Evolutionary conservation across 1,139 yeast genomes (phyloP), one percentile per base, ranked within the genome.

Genomic region (Pichia terricola): DNA sequence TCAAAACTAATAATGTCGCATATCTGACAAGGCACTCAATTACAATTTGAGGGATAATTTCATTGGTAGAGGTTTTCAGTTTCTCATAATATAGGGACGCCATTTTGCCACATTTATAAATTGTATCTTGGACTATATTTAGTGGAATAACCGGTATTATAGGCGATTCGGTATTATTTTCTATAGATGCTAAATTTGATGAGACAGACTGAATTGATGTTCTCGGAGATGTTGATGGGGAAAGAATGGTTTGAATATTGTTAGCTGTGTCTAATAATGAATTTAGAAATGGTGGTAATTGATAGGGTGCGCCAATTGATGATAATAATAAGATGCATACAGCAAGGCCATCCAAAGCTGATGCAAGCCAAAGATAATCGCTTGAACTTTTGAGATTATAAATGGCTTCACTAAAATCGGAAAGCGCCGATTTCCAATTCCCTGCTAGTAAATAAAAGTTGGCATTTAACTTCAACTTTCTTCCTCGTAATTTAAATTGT

Each of bases 281-380:
- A 6, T 58, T 51, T 3, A 78, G 62, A 5, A 70, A 58, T 1
- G 67, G 69, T 1, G 91, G 89, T 35, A 87, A 63, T 43, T 77
- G 79, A 48, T 74, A 79, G 0, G 83, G 72, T 1, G 73, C 68
- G 31, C 77, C 79, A 22, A 81, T 61, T 53, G 72, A 79, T 11
- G 81, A 71, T 38, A 86, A 66, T 43, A 88, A 62, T 7, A 83
- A 63, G 37, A 83, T 62, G 50, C 86, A 74, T 1, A 85, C 76
- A 0, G 83, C 83, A 9, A 88, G 66, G 0, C 94, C 88, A 55
- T 88, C 96, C 26, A 89, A 60, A 0, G 96, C 79, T 38, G 91
- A 81, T 0, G 82, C 97, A 28, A 86, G 69, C 98, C 98, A 91
- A 26, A 91, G 66, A 55, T 75, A 75, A 60, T 91, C 98, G 42